A percentile compares a stretch with the other conserved stretches of the same genome.
Evolutionary conservation across 2,329 filamentous ascomycete species (phyloP).

Genomic region (Alternaria ethzedia): DNA sequence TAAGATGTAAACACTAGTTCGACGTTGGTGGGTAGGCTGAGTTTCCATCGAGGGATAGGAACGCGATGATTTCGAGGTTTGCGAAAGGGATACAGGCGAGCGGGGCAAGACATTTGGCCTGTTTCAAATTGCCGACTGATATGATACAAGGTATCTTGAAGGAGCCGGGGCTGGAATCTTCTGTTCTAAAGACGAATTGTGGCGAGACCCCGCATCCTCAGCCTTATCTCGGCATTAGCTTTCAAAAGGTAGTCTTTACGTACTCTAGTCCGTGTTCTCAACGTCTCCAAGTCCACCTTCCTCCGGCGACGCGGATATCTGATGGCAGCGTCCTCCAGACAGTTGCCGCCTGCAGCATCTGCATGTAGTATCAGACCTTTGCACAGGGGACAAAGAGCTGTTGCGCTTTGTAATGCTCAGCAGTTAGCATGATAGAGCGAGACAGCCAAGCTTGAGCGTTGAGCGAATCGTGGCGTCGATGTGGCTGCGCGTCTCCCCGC

Average conservation of each 20-base stretch:
- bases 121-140: background rate
- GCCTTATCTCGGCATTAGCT: background rate
- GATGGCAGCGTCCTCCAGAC: background rate
- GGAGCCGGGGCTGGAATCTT: background rate
- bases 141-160: background rate
- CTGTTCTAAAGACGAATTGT: background rate
- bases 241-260: background rate
- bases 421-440: background rate
- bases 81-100: conserved; percentile 39
- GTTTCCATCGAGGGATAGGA: conserved; percentile 42
- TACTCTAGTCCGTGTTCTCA: background rate
- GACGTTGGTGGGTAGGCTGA: conserved; percentile 29
- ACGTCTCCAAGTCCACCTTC: background rate
- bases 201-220: background rate
- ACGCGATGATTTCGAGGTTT: conserved; percentile 40
- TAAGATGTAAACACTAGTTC: conserved; percentile 40
- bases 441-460: background rate
- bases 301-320: background rate
- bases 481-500: background rate
- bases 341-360: background rate
- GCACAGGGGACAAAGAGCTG: background rate
- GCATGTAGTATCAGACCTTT: background rate
- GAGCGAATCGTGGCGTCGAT: background rate
- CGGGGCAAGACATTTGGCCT: conserved; percentile 20
- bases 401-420: background rate